These are phyloP conservation scores for Penicillium griseofulvum DNA, from an alignment of 2,329 filamentous ascomycete genomes.

Conservation along the genomic window DNA sequence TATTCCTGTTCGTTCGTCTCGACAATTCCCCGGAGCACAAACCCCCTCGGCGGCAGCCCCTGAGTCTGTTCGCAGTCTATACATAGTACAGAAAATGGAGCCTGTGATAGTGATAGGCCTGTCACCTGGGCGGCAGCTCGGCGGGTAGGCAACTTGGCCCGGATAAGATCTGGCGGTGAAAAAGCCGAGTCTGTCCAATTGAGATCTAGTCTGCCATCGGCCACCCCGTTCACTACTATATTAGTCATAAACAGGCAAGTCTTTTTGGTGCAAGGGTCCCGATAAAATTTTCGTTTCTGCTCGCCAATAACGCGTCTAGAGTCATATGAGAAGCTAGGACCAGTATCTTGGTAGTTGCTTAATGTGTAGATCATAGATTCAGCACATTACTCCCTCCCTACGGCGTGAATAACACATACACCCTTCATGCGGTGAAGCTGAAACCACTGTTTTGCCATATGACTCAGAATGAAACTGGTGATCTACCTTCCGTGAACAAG, in stretches of 20 bases:
- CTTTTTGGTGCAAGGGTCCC: background rate
- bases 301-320: background rate
- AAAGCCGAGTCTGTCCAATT: constrained; percentile 18
- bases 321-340: background rate
- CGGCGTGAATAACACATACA: background rate
- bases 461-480: constrained; percentile 8
- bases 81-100: constrained; percentile 6
- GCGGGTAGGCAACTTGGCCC: constrained; percentile 1
- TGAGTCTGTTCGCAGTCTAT: constrained; percentile 18
- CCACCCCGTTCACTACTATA: background rate
- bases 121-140: constrained; percentile 10
- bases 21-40: constrained; percentile 2
- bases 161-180: constrained; percentile 22
- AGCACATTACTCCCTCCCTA: background rate
- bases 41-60: constrained; percentile 7
- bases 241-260: constrained; percentile 2
- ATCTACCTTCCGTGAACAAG: constrained; percentile 7
- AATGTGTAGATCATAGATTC: no score
- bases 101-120: constrained; percentile 16
- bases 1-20: constrained; percentile 1
- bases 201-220: constrained; percentile 8
- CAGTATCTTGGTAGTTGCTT: background rate
- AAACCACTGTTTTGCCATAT: constrained; percentile 1
- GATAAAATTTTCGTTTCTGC: background rate
- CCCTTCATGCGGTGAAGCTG: constrained; percentile 4